Percentiles rank a stretch among this genome's conserved stretches.
Evolutionary conservation across 331 rosid species (phyloP).

Genomic region (Spiraea crenata): DNA sequence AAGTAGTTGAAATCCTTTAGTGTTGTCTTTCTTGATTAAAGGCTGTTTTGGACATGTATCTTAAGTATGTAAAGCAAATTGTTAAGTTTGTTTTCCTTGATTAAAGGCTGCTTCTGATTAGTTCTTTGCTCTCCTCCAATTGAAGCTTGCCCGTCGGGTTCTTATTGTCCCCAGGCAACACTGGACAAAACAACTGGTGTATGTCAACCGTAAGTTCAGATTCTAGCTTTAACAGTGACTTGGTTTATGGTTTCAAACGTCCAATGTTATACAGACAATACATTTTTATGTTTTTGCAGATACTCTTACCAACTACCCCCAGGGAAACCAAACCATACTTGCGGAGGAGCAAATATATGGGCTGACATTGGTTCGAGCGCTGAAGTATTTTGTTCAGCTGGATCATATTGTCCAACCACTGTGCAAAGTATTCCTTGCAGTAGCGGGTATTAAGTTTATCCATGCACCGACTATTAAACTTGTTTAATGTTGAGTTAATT

Average conservation of each 20-base stretch:
- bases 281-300: constrained; percentile 43
- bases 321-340: constrained; percentile 72
- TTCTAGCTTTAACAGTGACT: constrained; percentile 16
- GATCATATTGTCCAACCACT: constrained; percentile 91
- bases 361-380: constrained; percentile 70
- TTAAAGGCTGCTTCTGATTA: constrained; percentile 29
- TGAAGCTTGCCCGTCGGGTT: constrained; percentile 96
- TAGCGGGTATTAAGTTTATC: constrained; percentile 61
- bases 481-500: not conserved
- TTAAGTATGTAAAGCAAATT: not conserved
- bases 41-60: no score
- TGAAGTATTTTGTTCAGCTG: constrained; percentile 82
- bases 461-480: not conserved
- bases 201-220: constrained; percentile 89
- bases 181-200: constrained; percentile 72
- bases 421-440: constrained; percentile 55
- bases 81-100: constrained; percentile 10
- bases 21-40: constrained; percentile 4
- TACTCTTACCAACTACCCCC: constrained; percentile 88
- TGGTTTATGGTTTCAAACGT: constrained; percentile 16
- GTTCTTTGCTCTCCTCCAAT: constrained; percentile 24
- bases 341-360: constrained; percentile 97
- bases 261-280: not conserved
- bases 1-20: constrained; percentile 39
- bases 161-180: constrained; percentile 80